These are phyloP conservation scores for Aspergillus floridensis DNA, from an alignment of 2,329 filamentous ascomycete genomes.

Conservation along the genomic window DNA sequence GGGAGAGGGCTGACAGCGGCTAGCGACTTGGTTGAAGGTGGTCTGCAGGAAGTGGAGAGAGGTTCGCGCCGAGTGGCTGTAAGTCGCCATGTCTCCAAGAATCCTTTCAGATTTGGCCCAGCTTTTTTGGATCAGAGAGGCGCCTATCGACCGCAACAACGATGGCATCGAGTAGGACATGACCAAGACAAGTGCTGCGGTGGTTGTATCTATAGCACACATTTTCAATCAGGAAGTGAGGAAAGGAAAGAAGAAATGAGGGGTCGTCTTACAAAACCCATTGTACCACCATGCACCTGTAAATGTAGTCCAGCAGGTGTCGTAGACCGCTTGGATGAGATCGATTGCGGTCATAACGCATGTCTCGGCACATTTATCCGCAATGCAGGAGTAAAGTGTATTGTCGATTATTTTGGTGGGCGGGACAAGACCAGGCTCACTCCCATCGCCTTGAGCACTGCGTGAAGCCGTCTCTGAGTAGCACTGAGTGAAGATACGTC, in stretches of 20 bases:
- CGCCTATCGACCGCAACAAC: constrained; percentile 21
- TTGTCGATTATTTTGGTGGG: constrained; percentile 11
- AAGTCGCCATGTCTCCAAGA: constrained; percentile 26
- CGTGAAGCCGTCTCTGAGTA: constrained; percentile 23
- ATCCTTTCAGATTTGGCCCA: constrained; percentile 31
- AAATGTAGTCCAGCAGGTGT: constrained; percentile 26
- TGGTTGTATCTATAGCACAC: constrained; percentile 26
- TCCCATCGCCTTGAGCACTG: background rate
- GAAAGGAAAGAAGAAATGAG: no score
- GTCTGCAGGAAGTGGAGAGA: constrained; percentile 30
- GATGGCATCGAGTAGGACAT: constrained; percentile 28
- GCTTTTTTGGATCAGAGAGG: constrained; percentile 16
- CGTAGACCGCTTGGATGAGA: constrained; percentile 30
- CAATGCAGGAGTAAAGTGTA: constrained; percentile 26
- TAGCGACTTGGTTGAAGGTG: constrained; percentile 4
- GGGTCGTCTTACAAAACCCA: constrained; percentile 34
- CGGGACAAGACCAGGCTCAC: background rate
- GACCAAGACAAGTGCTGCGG: constrained; percentile 31
- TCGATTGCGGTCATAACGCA: constrained; percentile 33
- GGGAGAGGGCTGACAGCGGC: no score
- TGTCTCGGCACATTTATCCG: constrained; percentile 29
- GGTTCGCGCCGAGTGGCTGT: constrained; percentile 30
- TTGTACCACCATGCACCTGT: constrained; percentile 42
- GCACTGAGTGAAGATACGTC: constrained; percentile 35
- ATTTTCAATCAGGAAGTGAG: no score